These are phyloP conservation scores for Citrus inodora DNA, from an alignment of 345 rosid genomes.

Conservation along the genomic window DNA sequence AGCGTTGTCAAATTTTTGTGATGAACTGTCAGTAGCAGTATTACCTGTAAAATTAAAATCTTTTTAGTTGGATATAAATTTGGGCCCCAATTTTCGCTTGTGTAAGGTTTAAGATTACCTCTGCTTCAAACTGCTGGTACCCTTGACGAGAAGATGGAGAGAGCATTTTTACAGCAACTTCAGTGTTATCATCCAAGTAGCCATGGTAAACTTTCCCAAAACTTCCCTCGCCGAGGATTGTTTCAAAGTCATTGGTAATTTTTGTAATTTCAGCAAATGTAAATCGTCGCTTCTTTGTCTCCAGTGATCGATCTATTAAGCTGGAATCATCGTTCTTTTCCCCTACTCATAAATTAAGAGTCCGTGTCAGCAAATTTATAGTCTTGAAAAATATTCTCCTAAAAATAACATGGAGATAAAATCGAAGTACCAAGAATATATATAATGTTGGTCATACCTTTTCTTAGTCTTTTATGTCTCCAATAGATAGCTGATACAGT, in stretches of 20 bases:
- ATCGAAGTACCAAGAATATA: neutral
- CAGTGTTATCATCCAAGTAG: constrained; percentile 8
- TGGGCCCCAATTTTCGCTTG: neutral
- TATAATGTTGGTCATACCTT: neutral
- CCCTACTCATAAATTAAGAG: neutral
- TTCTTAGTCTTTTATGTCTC: neutral
- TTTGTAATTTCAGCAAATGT: constrained; percentile 18
- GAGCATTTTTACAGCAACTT: constrained; percentile 43
- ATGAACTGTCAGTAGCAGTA: constrained; percentile 39
- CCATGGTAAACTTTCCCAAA: constrained; percentile 39
- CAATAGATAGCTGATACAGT: constrained; percentile 5
- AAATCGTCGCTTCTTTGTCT: constrained; percentile 18
- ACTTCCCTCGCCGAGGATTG: constrained; percentile 34
- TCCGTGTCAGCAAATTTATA: neutral
- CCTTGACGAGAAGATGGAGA: constrained; percentile 30
- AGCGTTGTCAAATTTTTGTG: constrained; percentile 42
- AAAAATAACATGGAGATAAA: neutral
- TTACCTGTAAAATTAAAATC: constrained; percentile 23
- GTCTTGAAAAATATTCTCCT: neutral
- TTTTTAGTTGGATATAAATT: constrained; percentile 13
- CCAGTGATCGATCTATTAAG: neutral
- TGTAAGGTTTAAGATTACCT: constrained; percentile 9
- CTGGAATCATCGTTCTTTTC: neutral
- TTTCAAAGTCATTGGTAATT: constrained; percentile 36
- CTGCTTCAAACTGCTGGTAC: constrained; percentile 35